Evolutionary conservation across 208 protist genomes (phyloP).

Genomic region (Kentomonas sorsogonicus): DNA sequence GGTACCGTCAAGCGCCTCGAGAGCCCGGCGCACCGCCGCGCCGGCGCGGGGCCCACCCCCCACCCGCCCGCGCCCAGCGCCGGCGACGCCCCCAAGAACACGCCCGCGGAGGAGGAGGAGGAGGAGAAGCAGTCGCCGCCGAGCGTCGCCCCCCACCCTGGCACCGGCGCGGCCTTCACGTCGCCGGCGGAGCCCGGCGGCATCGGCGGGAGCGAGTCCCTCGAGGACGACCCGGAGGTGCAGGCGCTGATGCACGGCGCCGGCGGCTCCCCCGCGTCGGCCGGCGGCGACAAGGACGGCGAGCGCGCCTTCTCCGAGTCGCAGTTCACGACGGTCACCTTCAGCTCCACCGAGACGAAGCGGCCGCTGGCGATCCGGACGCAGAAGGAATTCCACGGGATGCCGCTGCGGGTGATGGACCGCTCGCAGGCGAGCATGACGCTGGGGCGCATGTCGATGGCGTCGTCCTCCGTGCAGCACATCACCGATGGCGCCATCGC

Average conservation of each 20-base stretch:
- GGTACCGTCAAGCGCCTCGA: background rate
- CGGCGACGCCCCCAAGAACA: background rate
- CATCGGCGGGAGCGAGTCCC: too few species aligned
- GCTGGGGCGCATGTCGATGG: constrained; percentile 51
- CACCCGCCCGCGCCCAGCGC: background rate
- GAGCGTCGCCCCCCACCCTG: background rate
- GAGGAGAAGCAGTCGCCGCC: background rate
- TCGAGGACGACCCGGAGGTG: too few species aligned
- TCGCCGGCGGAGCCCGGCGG: background rate
- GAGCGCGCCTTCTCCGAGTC: constrained; percentile 9
- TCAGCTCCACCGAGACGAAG: background rate
- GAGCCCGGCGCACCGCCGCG: background rate
- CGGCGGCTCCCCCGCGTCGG: too few species aligned
- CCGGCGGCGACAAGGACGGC: constrained; percentile 1
- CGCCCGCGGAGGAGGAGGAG: too few species aligned
- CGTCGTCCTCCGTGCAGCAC: constrained; percentile 43
- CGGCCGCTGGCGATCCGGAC: background rate
- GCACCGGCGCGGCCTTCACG: background rate
- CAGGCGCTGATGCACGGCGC: background rate
- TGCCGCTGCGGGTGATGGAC: constrained; percentile 10
- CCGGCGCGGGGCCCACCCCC: background rate
- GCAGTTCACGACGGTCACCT: background rate
- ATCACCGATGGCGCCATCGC: constrained; percentile 54
- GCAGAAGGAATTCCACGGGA: too few species aligned
- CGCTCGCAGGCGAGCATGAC: constrained; percentile 30